phyloP scores from a whole-genome alignment of 208 protist genomes.

The Leishmania tropica region DNA sequence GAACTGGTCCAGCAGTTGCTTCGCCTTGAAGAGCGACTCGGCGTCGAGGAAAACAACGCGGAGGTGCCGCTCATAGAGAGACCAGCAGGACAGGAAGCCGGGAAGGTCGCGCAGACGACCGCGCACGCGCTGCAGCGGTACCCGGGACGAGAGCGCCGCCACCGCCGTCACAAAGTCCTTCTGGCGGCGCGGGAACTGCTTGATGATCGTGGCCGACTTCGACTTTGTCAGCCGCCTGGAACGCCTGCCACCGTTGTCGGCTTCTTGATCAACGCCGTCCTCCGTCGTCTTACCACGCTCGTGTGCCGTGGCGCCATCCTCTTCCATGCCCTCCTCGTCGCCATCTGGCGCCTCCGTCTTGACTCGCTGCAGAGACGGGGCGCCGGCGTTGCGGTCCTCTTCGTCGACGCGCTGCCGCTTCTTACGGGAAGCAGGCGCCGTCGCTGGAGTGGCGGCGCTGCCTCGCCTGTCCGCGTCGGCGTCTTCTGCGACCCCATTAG shows the following conservation, averaged over 20 bases:
- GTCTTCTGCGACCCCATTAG: neutral
- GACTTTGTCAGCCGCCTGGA: neutral
- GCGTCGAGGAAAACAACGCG: slow-evolving; percentile 75
- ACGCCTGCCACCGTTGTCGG: too few relatives aligned
- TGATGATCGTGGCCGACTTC: slow-evolving; percentile 14
- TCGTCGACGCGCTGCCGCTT: slow-evolving; percentile 14
- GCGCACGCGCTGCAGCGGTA: slow-evolving; percentile 41
- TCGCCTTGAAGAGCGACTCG: slow-evolving; percentile 75
- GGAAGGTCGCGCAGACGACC: slow-evolving; percentile 62
- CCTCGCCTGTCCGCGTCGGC: neutral
- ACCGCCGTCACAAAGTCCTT: slow-evolving; percentile 73
- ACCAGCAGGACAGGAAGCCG: slow-evolving; percentile 72
- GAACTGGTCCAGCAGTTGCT: slow-evolving; percentile 86
- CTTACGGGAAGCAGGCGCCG: slow-evolving; percentile 2
- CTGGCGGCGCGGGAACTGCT: slow-evolving; percentile 52
- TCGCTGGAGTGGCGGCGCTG: neutral
- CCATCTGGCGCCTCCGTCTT: slow-evolving; percentile 11
- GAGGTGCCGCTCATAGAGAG: slow-evolving; percentile 52
- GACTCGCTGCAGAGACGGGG: slow-evolving; percentile 4
- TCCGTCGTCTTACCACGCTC: neutral
- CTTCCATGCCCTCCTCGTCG: neutral
- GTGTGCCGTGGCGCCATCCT: neutral
- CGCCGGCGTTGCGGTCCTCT: neutral
- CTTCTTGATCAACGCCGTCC: neutral
- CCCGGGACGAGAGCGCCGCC: slow-evolving; percentile 41